These are phyloP conservation scores for Botrytis fragariae DNA, from an alignment of 2,329 filamentous ascomycete genomes.

Conservation along the genomic window DNA sequence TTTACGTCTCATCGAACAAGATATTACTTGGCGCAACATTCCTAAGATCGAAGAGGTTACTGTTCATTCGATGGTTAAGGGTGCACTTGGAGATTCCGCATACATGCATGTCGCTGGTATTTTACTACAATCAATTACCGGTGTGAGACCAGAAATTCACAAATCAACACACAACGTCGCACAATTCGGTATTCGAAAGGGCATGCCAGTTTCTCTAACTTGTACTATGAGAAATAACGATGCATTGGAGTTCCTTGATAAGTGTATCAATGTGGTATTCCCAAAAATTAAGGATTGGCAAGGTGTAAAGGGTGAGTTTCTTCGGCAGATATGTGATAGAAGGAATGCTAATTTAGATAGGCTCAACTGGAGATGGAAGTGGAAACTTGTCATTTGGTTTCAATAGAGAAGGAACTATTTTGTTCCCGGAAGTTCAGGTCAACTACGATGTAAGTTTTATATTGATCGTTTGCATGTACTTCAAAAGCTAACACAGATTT, in stretches of 20 bases:
- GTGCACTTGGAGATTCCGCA: constrained; percentile 66
- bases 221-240: constrained; percentile 73
- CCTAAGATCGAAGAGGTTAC: constrained; percentile 79
- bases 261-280: constrained; percentile 84
- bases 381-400: constrained; percentile 88
- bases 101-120: constrained; percentile 81
- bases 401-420: constrained; percentile 67
- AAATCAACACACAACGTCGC: constrained; percentile 67
- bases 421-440: constrained; percentile 91
- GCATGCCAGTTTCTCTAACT: constrained; percentile 72
- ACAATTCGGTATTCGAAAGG: constrained; percentile 71
- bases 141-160: constrained; percentile 69
- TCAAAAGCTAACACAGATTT: constrained; percentile 22
- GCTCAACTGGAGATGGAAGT: constrained; percentile 69
- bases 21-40: constrained; percentile 79
- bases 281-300: constrained; percentile 96
- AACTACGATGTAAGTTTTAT: constrained; percentile 79
- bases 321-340: not conserved
- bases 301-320: constrained; percentile 60
- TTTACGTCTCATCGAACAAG: constrained; percentile 67
- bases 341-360: constrained; percentile 33
- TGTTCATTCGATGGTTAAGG: constrained; percentile 70
- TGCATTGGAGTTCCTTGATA: constrained; percentile 88
- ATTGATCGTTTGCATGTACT: not conserved
- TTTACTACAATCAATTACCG: constrained; percentile 81